Conservation (phyloP, 768 basidiomycete genomes). For the Fibroporia radiculosa region DNA sequence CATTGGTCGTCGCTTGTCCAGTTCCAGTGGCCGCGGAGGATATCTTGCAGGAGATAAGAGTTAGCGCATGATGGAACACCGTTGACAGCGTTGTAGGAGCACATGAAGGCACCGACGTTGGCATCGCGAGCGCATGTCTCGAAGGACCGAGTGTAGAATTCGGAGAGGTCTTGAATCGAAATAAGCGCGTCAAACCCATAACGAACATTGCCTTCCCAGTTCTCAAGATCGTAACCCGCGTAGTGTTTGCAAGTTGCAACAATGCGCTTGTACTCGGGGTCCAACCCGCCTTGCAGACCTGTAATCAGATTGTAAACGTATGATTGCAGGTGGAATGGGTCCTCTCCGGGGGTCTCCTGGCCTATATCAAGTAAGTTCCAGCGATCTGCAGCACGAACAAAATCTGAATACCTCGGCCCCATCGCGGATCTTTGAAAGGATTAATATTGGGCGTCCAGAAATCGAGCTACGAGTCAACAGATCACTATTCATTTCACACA, state of each 20-base stretch:
- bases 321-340: constrained; percentile 43
- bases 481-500: background rate
- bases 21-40: constrained; percentile 45
- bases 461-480: constrained; percentile 24
- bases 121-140: constrained; percentile 55
- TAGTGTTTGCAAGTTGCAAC: constrained; percentile 56
- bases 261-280: constrained; percentile 44
- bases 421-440: constrained; percentile 54
- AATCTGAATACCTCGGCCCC: constrained; percentile 35
- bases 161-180: constrained; percentile 45
- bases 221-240: constrained; percentile 50
- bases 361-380: constrained; percentile 11
- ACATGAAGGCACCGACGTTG: constrained; percentile 54
- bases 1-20: constrained; percentile 41
- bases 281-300: constrained; percentile 51
- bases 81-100: constrained; percentile 56
- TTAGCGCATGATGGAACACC: constrained; percentile 50
- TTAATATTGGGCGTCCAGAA: constrained; percentile 48
- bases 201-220: constrained; percentile 45
- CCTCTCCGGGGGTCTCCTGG: constrained; percentile 57
- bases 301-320: constrained; percentile 48
- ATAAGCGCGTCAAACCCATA: constrained; percentile 48
- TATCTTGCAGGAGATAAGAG: constrained; percentile 41
- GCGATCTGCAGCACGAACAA: background rate
- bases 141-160: constrained; percentile 50